Evolutionary conservation across 2,329 filamentous ascomycete genomes (phyloP).

Genomic region (Cordyceps fumosorosea): DNA sequence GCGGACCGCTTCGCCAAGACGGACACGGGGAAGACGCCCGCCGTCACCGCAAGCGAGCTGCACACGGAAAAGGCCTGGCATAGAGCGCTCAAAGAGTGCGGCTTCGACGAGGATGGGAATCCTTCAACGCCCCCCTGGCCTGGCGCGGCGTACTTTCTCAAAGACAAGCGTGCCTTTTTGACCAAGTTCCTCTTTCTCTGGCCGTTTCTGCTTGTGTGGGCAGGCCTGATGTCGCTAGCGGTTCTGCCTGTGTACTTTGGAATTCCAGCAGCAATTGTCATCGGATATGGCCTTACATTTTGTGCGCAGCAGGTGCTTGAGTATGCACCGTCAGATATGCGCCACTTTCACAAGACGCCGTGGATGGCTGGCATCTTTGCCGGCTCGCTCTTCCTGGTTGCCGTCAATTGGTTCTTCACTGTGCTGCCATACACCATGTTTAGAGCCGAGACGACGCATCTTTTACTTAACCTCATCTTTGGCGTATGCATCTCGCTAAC

Average conservation of each 20-base stretch:
- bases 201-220: slow-evolving; percentile 72
- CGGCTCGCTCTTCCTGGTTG: slow-evolving; percentile 74
- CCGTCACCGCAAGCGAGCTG: slow-evolving; percentile 80
- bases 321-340: slow-evolving; percentile 82
- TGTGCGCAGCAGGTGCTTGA: slow-evolving; percentile 69
- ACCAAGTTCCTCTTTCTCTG: slow-evolving; percentile 84
- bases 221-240: slow-evolving; percentile 64
- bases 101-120: slow-evolving; percentile 74
- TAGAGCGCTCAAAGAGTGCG: slow-evolving; percentile 73
- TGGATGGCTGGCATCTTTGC: slow-evolving; percentile 94
- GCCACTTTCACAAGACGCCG: slow-evolving; percentile 83
- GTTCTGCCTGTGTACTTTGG: slow-evolving; percentile 68
- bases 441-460: slow-evolving; percentile 37
- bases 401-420: slow-evolving; percentile 65
- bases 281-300: slow-evolving; percentile 68
- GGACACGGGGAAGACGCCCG: slow-evolving; percentile 82
- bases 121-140: slow-evolving; percentile 65
- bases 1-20: slow-evolving; percentile 89
- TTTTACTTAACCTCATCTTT: slow-evolving; percentile 76
- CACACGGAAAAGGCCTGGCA: slow-evolving; percentile 79
- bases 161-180: slow-evolving; percentile 72
- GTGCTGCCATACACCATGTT: slow-evolving; percentile 51
- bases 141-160: slow-evolving; percentile 62
- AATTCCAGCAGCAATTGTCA: slow-evolving; percentile 61
- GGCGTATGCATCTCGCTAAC: slow-evolving; percentile 57